Evolutionary conservation across 2,329 filamentous ascomycete species (phyloP).

Genomic region (Neofusicoccum cordaticola): DNA sequence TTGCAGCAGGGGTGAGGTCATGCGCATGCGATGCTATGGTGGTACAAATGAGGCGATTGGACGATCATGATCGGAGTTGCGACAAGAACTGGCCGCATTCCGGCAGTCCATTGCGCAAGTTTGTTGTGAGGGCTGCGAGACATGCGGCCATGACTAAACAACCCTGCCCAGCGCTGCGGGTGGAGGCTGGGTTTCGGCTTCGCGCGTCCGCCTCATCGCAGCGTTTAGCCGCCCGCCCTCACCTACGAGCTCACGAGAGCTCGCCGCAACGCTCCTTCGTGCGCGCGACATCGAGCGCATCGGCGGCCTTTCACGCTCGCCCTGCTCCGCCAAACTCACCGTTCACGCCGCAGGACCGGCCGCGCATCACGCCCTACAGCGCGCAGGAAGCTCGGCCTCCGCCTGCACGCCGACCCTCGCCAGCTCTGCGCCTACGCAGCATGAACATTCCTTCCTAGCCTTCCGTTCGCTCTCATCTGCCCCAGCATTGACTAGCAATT

Average conservation of each 20-base stretch:
- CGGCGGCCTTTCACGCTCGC: not conserved
- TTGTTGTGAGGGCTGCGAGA: too few species aligned
- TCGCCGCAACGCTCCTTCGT: not conserved
- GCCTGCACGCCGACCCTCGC: not conserved
- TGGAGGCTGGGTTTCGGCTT: not conserved
- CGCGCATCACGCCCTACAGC: not conserved
- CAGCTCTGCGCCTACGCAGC: not conserved
- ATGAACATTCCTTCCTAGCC: not conserved
- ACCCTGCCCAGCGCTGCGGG: not conserved
- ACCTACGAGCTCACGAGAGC: not conserved
- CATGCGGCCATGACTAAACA: not conserved
- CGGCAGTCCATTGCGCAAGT: not conserved
- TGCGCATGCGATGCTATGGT: not conserved
- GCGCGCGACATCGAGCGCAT: not conserved
- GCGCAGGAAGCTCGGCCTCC: not conserved
- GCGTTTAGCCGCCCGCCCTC: not conserved
- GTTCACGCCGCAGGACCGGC: not conserved
- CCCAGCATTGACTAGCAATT: not conserved
- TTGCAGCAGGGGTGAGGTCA: not conserved
- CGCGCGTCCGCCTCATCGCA: constrained; percentile 3
- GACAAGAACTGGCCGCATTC: not conserved
- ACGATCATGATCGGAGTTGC: not conserved
- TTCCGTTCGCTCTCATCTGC: not conserved
- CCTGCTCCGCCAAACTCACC: not conserved
- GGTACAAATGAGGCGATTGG: not conserved